phyloP scores from a whole-genome alignment of 2,329 filamentous ascomycete species.

The Fusarium miscanthi region DNA sequence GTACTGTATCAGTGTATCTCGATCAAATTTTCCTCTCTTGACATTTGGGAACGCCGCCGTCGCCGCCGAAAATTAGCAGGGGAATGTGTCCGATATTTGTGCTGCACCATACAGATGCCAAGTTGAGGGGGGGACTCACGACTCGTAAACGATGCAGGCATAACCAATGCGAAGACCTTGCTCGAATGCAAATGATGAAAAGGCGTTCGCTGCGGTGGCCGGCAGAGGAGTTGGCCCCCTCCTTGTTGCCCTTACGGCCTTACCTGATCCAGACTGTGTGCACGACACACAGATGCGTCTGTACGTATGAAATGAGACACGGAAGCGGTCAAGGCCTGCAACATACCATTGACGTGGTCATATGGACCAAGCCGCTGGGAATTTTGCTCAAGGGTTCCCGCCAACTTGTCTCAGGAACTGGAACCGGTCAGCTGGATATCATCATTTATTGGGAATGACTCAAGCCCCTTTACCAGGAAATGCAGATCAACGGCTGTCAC shows the following conservation, averaged over 20 bases:
- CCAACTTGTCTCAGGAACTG: conserved; percentile 34
- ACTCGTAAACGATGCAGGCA: conserved; percentile 19
- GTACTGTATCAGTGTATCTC: background rate
- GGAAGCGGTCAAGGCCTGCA: conserved; percentile 28
- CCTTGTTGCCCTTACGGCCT: conserved; percentile 14
- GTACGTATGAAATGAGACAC: conserved; percentile 22
- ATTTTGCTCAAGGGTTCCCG: conserved; percentile 4
- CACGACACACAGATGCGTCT: conserved; percentile 23
- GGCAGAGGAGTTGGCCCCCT: conserved; percentile 10
- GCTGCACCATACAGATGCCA: conserved; percentile 3
- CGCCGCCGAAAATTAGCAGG: conserved; percentile 23
- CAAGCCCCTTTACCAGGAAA: conserved; percentile 15
- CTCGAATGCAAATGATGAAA: conserved; percentile 27
- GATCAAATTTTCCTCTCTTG: conserved; percentile 4
- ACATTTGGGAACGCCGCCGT: conserved; percentile 16
- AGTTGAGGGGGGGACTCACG: conserved; percentile 6
- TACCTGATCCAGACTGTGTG: conserved; percentile 14
- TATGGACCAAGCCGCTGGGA: conserved; percentile 40
- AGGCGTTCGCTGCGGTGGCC: conserved; percentile 23
- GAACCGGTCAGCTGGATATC: conserved; percentile 34
- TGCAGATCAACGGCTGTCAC: conserved; percentile 33
- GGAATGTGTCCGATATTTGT: background rate
- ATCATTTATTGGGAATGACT: conserved; percentile 20
- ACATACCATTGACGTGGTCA: conserved; percentile 31
- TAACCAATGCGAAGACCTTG: conserved; percentile 15